Percentiles rank a stretch among this genome's conserved stretches.
Conservation (phyloP, 371 early-diverging fungal species). For the Blakeslea trispora region DNA sequence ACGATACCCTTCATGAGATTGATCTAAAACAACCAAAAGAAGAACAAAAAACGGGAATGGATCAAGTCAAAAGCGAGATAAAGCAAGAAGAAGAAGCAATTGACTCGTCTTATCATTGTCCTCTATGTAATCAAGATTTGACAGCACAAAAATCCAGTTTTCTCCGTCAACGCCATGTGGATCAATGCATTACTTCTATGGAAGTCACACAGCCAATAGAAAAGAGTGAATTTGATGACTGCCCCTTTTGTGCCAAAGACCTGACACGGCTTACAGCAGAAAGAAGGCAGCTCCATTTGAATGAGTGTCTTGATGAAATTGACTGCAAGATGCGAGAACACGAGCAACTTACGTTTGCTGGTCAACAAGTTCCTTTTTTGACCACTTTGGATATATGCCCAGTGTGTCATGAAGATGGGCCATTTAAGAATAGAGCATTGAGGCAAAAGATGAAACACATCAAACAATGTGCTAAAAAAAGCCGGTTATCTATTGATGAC, state of each 20-base stretch:
- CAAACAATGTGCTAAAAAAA: conserved; percentile 27
- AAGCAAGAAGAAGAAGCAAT: not conserved
- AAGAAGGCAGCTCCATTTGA: conserved; percentile 28
- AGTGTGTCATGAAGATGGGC: conserved; percentile 26
- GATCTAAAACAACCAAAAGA: no score
- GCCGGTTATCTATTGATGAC: conserved; percentile 15
- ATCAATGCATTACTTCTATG: conserved; percentile 29
- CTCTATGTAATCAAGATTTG: conserved; percentile 29
- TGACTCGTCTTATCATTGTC: conserved; percentile 38
- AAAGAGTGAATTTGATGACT: conserved; percentile 24
- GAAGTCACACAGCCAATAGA: not conserved
- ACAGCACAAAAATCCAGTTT: conserved; percentile 20
- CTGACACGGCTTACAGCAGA: conserved; percentile 15
- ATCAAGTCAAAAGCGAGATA: not conserved
- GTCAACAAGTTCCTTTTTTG: conserved; percentile 22
- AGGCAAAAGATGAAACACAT: conserved; percentile 25
- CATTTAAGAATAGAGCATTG: conserved; percentile 11
- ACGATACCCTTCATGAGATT: no score
- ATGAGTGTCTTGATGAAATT: conserved; percentile 31
- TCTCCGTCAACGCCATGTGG: conserved; percentile 36
- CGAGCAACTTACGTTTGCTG: conserved; percentile 22
- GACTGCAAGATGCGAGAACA: conserved; percentile 1
- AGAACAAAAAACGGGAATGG: not conserved
- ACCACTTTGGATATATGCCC: conserved; percentile 31
- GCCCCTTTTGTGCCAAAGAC: conserved; percentile 40